These are phyloP conservation scores for Pichia occidentalis DNA, from an alignment of 805 yeast species.

Conservation along the genomic window DNA sequence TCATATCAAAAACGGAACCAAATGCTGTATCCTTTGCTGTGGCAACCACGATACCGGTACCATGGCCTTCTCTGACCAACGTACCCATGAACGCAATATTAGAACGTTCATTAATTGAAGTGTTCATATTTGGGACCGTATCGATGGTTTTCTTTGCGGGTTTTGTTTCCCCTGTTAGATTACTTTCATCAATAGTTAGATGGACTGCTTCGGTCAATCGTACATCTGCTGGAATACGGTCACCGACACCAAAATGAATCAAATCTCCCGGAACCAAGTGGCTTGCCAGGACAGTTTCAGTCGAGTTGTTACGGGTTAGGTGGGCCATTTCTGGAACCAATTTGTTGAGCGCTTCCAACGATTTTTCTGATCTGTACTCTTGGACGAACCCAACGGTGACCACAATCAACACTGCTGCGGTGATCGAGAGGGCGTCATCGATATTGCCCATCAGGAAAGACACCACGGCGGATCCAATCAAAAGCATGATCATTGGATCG, in stretches of 20 bases:
- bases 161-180: conserved; percentile 89
- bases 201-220: conserved; percentile 75
- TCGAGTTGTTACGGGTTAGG: conserved; percentile 72
- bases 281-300: conserved; percentile 78
- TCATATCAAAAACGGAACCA: conserved; percentile 93
- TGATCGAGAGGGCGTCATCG: conserved; percentile 92
- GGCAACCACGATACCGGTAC: conserved; percentile 86
- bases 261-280: conserved; percentile 93
- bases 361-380: conserved; percentile 92
- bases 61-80: conserved; percentile 92
- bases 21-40: conserved; percentile 88
- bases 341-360: conserved; percentile 85
- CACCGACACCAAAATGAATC: conserved; percentile 86
- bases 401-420: conserved; percentile 86
- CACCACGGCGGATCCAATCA: conserved; percentile 84
- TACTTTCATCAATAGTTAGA: conserved; percentile 84
- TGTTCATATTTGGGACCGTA: conserved; percentile 28
- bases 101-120: conserved; percentile 49
- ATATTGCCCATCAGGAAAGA: conserved; percentile 91
- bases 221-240: conserved; percentile 92
- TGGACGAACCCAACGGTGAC: conserved; percentile 97
- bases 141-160: conserved; percentile 68
- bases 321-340: conserved; percentile 97
- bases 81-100: conserved; percentile 97
- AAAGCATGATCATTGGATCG: conserved; percentile 81